Base-by-base conservation (phyloP, 257 asterid species). In the Solanum chmielewskii region DNA sequence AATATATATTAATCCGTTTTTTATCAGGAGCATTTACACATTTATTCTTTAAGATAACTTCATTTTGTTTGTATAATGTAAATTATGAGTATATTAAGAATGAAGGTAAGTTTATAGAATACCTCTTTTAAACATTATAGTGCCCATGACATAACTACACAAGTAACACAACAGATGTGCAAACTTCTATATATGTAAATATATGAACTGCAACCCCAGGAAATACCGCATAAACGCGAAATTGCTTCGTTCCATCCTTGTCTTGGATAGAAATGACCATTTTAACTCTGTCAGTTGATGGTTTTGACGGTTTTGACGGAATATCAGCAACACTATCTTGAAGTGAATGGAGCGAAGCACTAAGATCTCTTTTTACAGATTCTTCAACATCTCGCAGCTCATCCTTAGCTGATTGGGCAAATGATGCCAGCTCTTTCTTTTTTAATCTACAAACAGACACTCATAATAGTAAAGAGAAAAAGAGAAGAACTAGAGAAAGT, bases 371-470 rank as follows among this genome's bases (percentile, higher is more conserved):
- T 86, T 82, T 89, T 29, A 86, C 89, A 56, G 87, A 84, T 86
- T 91, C 92, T 85, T 89, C 88, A 73, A 86, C 88, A 86, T 86
- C 84, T 86, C 88, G 88, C 69, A 86, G 70, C 88, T 47, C 88
- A 45, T 86, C 74, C 73, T 86, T 94, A 52, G 97, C 95, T 15
- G 95, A 93, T 89, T 87, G 89, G 66, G 96, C 95, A 87, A 93
- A 81, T 82, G 95, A 89, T 89, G 92, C 97, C 94, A 96, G 86
- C 90, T 97, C 99, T 94, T 90, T 90, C 93, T 86, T 95, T 87
- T 94, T 94, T 88, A 93, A 92, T 93, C 99, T 95, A 91, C 18
- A 83, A 88, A 86, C 44, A 87, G 21, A 83, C 73, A 86, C 31
- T 23, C 77, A 81, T 14, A 91, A 85, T 69, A 84, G 69, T 80